Conservation (phyloP, 169 alveolate species). For the Neospora caninum region DNA sequence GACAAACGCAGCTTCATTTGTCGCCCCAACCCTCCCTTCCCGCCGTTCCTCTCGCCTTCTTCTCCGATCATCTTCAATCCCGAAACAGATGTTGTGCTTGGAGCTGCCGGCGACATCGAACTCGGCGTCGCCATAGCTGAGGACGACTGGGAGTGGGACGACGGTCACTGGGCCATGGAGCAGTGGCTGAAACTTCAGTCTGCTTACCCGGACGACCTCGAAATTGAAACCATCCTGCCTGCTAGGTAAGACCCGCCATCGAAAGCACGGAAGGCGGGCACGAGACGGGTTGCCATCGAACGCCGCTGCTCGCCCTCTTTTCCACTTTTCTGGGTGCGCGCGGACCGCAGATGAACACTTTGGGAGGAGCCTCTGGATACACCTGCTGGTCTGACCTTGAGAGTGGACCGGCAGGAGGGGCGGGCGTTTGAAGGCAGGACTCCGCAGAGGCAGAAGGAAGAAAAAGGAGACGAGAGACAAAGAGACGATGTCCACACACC, state of each 20-base stretch:
- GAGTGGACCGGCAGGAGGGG: no score
- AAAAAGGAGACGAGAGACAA: no score
- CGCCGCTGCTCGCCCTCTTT: no score
- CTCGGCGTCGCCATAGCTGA: constrained; percentile 86
- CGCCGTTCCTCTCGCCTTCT: neutral
- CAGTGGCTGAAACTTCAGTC: constrained; percentile 86
- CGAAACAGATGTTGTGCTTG: constrained; percentile 82
- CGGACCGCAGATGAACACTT: no score
- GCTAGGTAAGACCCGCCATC: constrained; percentile 58
- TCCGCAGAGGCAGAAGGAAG: no score
- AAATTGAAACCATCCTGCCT: constrained; percentile 65
- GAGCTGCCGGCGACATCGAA: constrained; percentile 86
- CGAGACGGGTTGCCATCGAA: no score
- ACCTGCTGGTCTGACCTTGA: no score
- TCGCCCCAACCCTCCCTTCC: neutral
- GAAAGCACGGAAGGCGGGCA: neutral
- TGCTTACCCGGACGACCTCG: constrained; percentile 82
- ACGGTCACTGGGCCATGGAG: constrained; percentile 83
- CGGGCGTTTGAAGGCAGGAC: no score
- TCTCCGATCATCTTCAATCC: constrained; percentile 71
- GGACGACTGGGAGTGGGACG: constrained; percentile 85
- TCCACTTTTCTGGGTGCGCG: no score
- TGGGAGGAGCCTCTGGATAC: no score
- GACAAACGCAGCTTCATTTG: constrained; percentile 27
- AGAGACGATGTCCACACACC: no score